A percentile compares a stretch with the other conserved stretches of the same genome.
These are phyloP conservation scores for Trypanosoma grayi DNA, from an alignment of 208 protist species.

Conservation along the genomic window DNA sequence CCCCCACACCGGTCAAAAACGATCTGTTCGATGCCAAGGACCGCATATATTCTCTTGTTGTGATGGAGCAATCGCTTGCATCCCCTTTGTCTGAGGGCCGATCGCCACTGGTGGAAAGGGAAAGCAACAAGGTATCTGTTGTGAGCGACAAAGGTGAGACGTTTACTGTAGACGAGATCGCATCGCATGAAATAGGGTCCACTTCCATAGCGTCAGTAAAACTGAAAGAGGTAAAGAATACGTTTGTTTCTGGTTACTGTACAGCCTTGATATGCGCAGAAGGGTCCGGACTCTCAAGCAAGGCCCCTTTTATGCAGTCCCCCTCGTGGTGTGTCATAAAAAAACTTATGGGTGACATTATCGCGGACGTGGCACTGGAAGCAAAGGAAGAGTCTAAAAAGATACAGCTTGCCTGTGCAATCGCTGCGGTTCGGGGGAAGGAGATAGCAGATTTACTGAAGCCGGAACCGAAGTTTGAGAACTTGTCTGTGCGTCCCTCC, in stretches of 20 bases:
- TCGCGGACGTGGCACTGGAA: not conserved
- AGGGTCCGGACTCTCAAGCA: not conserved
- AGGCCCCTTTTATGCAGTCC: not conserved
- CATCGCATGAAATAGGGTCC: not conserved
- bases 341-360: constrained; percentile 1
- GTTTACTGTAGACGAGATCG: not conserved
- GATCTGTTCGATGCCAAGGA: not conserved
- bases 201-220: not conserved
- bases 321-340: constrained; percentile 12
- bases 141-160: not conserved
- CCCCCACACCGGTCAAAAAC: no score
- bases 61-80: not conserved
- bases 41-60: constrained; percentile 9
- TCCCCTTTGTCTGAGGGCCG: not conserved
- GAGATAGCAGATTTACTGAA: not conserved
- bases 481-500: not conserved
- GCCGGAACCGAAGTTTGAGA: not conserved
- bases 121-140: not conserved
- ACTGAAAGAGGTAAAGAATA: constrained; percentile 1
- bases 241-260: constrained; percentile 4
- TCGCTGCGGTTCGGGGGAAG: constrained; percentile 4
- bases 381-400: not conserved
- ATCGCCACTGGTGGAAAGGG: not conserved
- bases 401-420: constrained; percentile 9
- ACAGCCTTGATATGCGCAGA: constrained; percentile 4